Percentiles rank a stretch among this genome's conserved stretches.
phyloP scores from a whole-genome alignment of 2,329 filamentous ascomycete genomes.

The Teratosphaeria destructans region DNA sequence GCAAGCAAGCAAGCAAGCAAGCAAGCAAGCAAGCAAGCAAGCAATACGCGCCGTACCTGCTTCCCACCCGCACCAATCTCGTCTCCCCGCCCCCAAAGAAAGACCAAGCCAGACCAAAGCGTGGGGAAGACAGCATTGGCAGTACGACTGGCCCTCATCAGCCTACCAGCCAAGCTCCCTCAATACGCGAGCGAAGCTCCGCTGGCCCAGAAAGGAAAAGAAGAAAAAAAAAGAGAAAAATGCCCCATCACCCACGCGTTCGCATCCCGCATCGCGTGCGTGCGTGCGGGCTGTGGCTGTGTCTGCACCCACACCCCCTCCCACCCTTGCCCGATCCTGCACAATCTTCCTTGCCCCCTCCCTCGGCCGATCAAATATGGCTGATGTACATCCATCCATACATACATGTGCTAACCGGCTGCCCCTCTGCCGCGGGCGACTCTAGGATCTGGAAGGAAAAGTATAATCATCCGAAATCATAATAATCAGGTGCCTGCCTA shows the following conservation, averaged over 20 bases:
- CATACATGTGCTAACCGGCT: not conserved
- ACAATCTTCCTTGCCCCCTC: too few species aligned
- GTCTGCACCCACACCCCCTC: not conserved
- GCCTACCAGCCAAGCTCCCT: not conserved
- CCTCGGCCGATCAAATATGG: too few species aligned
- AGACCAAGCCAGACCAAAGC: not conserved
- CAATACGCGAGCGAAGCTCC: not conserved
- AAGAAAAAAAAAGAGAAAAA: too few species aligned
- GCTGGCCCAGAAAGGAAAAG: not conserved
- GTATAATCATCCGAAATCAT: slow-evolving; percentile 43
- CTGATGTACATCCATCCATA: too few species aligned
- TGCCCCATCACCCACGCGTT: not conserved
- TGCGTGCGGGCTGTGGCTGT: not conserved
- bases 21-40: not conserved
- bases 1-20: not conserved
- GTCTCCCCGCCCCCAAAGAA: not conserved
- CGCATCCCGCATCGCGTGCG: not conserved
- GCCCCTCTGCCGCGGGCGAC: not conserved
- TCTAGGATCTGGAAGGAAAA: slow-evolving; percentile 97
- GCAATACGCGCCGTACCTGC: slow-evolving; percentile 4
- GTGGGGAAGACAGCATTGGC: not conserved
- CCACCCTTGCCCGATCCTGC: too few species aligned
- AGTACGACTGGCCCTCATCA: not conserved
- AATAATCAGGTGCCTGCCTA: not conserved
- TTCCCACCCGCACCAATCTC: not conserved